Evolutionary conservation across 768 basidiomycete genomes (phyloP).

Genomic region (Exidia glandulosa): DNA sequence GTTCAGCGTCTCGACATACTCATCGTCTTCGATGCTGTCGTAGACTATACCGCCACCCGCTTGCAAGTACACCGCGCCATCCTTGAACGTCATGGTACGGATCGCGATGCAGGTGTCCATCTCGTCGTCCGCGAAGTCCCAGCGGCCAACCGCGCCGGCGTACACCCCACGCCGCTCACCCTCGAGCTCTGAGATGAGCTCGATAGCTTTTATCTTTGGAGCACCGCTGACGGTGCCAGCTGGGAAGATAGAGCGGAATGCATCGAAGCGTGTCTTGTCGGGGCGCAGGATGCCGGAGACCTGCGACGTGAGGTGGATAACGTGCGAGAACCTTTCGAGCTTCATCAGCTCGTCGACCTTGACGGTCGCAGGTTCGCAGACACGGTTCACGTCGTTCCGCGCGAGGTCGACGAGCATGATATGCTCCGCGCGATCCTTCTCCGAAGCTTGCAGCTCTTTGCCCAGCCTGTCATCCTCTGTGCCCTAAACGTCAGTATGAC

Average conservation of each 20-base stretch:
- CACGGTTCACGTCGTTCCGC: constrained; percentile 95
- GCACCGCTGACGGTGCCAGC: constrained; percentile 98
- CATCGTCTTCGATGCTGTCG: constrained; percentile 96
- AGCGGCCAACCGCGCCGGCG: constrained; percentile 95
- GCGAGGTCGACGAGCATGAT: constrained; percentile 99
- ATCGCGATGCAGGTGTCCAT: constrained; percentile 99
- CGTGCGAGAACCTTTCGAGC: constrained; percentile 93
- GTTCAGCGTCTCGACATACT: constrained; percentile 91
- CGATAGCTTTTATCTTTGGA: constrained; percentile 97
- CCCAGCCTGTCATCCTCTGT: constrained; percentile 85
- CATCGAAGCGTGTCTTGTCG: constrained; percentile 85
- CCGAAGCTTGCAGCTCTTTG: constrained; percentile 62
- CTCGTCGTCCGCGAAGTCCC: constrained; percentile 87
- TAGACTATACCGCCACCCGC: constrained; percentile 97
- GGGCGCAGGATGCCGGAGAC: constrained; percentile 79
- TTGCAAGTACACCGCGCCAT: constrained; percentile 83
- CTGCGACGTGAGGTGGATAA: constrained; percentile 94
- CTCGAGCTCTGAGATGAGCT: constrained; percentile 80
- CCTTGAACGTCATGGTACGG: constrained; percentile 94
- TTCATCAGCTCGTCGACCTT: constrained; percentile 93
- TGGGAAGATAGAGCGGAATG: constrained; percentile 97
- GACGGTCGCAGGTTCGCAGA: constrained; percentile 90
- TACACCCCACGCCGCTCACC: constrained; percentile 87
- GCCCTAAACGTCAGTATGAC: constrained; percentile 3
- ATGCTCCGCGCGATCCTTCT: constrained; percentile 95